phyloP scores from a whole-genome alignment of 1,284 basidiomycete species.

The Malassezia arunalokei region DNA sequence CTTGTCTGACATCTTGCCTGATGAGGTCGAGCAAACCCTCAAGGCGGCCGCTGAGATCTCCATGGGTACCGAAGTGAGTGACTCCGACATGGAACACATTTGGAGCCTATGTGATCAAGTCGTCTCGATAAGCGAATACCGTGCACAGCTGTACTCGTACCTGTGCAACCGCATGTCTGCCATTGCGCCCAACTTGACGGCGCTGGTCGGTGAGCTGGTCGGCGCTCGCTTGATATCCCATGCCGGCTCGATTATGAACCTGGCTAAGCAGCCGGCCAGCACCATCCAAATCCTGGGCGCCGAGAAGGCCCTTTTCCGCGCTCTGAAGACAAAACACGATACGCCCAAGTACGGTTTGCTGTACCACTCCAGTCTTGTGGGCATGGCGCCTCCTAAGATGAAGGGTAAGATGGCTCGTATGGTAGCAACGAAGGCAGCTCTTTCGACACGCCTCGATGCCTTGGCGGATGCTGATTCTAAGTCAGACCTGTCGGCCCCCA shows the following conservation, averaged over 20 bases:
- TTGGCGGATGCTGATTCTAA: conserved; percentile 84
- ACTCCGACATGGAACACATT: conserved; percentile 87
- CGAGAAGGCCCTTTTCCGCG: conserved; percentile 95
- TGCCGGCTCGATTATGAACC: conserved; percentile 80
- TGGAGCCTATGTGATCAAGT: conserved; percentile 91
- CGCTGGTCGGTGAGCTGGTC: conserved; percentile 88
- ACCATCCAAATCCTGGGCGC: conserved; percentile 97
- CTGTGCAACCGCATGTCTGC: conserved; percentile 92
- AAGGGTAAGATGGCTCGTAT: conserved; percentile 99
- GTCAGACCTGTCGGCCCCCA: conserved; percentile 62
- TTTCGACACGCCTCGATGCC: conserved; percentile 92
- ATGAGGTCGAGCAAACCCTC: conserved; percentile 67
- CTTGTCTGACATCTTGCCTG: conserved; percentile 75
- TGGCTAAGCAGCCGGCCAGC: conserved; percentile 93
- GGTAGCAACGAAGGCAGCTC: conserved; percentile 82
- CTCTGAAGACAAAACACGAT: conserved; percentile 96
- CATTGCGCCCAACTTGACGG: conserved; percentile 91
- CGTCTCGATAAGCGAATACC: conserved; percentile 86
- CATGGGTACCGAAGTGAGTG: conserved; percentile 97
- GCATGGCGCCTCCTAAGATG: conserved; percentile 90
- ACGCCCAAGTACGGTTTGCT: conserved; percentile 97
- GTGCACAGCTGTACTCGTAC: conserved; percentile 83
- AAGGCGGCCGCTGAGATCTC: conserved; percentile 87
- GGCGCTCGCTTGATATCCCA: conserved; percentile 92
- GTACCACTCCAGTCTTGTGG: conserved; percentile 78